These are phyloP conservation scores for Mycena crocata DNA, from an alignment of 768 basidiomycete species.

Conservation along the genomic window DNA sequence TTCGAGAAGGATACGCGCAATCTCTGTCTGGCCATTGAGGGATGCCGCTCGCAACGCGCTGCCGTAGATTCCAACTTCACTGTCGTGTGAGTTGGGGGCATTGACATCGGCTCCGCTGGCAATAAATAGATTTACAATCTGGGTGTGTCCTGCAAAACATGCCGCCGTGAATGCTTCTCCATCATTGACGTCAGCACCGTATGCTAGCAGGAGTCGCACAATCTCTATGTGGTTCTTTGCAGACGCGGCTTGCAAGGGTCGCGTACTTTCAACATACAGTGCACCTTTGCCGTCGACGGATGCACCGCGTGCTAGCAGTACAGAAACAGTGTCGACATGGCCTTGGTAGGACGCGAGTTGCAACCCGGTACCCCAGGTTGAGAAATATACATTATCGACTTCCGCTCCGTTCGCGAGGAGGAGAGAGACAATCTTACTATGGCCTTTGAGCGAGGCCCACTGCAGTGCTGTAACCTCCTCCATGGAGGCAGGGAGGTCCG, in stretches of 20 bases:
- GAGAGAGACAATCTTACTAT: no score
- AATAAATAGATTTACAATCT: background rate
- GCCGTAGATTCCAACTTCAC: background rate
- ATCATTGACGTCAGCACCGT: background rate
- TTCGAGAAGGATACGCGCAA: constrained; percentile 20
- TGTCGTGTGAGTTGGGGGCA: no score
- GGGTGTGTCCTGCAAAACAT: constrained; percentile 6
- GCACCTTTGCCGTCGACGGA: no score
- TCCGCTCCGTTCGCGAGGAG: background rate
- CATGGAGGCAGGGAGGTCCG: background rate
- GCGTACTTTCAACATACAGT: no score
- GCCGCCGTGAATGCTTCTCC: background rate
- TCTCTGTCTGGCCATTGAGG: background rate
- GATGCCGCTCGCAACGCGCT: background rate
- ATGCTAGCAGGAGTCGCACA: background rate
- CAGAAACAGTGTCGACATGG: no score
- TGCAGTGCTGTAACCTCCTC: background rate
- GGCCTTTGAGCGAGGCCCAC: no score
- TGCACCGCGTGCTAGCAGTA: no score
- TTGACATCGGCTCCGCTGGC: background rate
- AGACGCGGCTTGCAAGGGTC: background rate
- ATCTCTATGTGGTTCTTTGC: background rate
- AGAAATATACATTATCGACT: no score
- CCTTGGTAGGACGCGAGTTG: no score
- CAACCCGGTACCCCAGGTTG: no score